Base-by-base conservation (phyloP, 2,329 filamentous ascomycete genomes). In the Fusarium sp. region DNA sequence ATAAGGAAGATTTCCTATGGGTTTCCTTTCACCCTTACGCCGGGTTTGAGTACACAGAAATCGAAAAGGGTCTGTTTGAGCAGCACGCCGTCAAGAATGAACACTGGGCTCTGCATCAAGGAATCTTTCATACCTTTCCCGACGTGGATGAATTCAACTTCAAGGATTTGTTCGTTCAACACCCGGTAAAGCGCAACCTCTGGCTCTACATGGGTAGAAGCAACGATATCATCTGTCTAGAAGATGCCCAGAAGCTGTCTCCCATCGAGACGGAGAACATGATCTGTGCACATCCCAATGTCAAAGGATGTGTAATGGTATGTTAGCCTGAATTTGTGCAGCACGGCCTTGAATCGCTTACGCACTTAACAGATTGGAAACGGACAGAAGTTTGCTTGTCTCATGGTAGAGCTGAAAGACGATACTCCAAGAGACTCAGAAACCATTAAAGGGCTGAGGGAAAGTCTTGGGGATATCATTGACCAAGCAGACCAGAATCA, bases 301-400 rank as follows among this genome's bases (percentile, higher is more conserved):
- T 52, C 8, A 52, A 52, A 6, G 30, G 47, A 25, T 52, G 47
- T 35, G 47, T 52, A 4, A 52, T 52, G 47, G 47, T 52, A 15
- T 10, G 30, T 52, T 2, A 19, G 8, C 5, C 6, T n/a, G 30
- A 10, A 10, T 0, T 1, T 19, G 2, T 7, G 9, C 6, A 19
- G 3, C 1, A 23, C 15, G 21, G 15, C 1, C 2, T 7, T 19
- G 21, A 12, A 13, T 1, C 3, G n/a, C 47, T 52, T 7, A 35
- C n/a, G 8, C 1, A 5, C 0, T 4, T 1, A 5, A 2, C 9
- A 52, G 47, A 35, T 52, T 2, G 47, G 47, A 15, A 52, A 52
- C 16, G 47, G 47, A 2, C 47, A 52, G n/a, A 52, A 52, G 30
- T 52, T 52, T 0, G 47, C 47, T 0, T 52, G 30, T 15, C 2